Evolutionary conservation across 1,284 basidiomycete species (phyloP), one percentile per base, ranked within the genome.

Genomic region (Fomes fomentarius): DNA sequence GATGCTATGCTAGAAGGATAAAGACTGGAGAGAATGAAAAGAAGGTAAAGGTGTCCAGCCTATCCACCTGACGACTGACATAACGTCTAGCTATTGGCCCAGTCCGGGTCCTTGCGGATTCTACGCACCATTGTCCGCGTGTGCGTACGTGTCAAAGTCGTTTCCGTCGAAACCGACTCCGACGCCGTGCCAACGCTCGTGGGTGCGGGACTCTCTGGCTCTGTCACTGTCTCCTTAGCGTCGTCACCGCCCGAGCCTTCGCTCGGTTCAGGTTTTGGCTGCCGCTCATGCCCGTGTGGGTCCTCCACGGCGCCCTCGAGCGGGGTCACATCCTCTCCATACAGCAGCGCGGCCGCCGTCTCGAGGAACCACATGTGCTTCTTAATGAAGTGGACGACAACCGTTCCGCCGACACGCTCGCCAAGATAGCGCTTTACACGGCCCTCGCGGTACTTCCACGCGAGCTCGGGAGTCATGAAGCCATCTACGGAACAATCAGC

Each of bases 321-420:
- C 54, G 76, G 74, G 12, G 80, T 76, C 54, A 75, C 72, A 53
- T 91, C 88, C 12, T 87, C 82, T 7, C 86, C 82, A 35, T 93
- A 93, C 26, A 98, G 76, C 19, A 98, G 74, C 19, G 94, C 94
- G 15, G 95, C 73, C 14, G 93, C 91, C 1, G 96, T 93, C 76
- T 99, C 96, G 61, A 94, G 73, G 73, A 94, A 98, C 96, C 96
- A 99, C 74, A 93, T 89, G 64, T 93, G 87, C 71, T 94, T 91
- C 83, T 98, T 99, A 76, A 98, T 89, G 69, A 93, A 98, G 74
- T 99, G 96, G 40, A 99, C 94, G 22, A 95, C 90, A 39, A 96
- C 83, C 0, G 96, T 99, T 4, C 96, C 96, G 2, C 96, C 96
- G 7, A 93, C 80, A 45, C 89, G 85, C 56, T 81, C 76, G 43